phyloP scores from a whole-genome alignment of 306 rosid species.

The Fragaria vesca region DNA sequence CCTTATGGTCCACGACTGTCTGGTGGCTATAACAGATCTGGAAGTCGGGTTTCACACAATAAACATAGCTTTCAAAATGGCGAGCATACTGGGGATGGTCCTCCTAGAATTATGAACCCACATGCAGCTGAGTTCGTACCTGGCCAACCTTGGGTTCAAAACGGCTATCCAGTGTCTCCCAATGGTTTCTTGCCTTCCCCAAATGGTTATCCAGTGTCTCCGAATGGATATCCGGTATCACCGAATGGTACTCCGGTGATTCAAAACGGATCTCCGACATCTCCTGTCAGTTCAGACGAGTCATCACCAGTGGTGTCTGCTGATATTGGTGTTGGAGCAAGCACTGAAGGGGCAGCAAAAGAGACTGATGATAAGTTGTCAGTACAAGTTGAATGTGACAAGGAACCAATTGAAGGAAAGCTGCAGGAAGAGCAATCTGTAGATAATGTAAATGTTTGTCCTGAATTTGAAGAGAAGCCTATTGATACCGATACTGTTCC shows the following conservation, averaged over 20 bases:
- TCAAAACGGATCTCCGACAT: constrained; percentile 51
- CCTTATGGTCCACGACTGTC: constrained; percentile 96
- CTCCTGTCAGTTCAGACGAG: constrained; percentile 56
- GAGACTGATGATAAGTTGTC: constrained; percentile 36
- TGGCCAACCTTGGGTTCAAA: constrained; percentile 73
- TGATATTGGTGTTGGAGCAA: constrained; percentile 37
- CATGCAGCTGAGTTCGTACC: constrained; percentile 97
- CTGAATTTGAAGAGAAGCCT: constrained; percentile 47
- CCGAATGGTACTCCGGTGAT: constrained; percentile 41
- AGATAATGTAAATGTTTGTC: constrained; percentile 28
- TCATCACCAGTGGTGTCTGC: constrained; percentile 36
- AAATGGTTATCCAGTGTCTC: constrained; percentile 53
- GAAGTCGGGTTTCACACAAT: constrained; percentile 70
- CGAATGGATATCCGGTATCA: constrained; percentile 58
- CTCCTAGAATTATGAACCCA: constrained; percentile 87
- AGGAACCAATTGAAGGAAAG: constrained; percentile 38
- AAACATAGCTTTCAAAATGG: constrained; percentile 54
- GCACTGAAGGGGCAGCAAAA: constrained; percentile 31
- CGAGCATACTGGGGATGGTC: constrained; percentile 61
- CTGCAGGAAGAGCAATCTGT: constrained; percentile 42
- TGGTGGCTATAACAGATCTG: constrained; percentile 81
- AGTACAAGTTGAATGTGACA: constrained; percentile 41
- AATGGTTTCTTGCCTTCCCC: constrained; percentile 59
- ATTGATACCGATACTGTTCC: constrained; percentile 29
- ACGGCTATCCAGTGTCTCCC: constrained; percentile 73